phyloP scores from a whole-genome alignment of 202 grass and related monocot species.

The Schoenoplectus tabernaemontani region DNA sequence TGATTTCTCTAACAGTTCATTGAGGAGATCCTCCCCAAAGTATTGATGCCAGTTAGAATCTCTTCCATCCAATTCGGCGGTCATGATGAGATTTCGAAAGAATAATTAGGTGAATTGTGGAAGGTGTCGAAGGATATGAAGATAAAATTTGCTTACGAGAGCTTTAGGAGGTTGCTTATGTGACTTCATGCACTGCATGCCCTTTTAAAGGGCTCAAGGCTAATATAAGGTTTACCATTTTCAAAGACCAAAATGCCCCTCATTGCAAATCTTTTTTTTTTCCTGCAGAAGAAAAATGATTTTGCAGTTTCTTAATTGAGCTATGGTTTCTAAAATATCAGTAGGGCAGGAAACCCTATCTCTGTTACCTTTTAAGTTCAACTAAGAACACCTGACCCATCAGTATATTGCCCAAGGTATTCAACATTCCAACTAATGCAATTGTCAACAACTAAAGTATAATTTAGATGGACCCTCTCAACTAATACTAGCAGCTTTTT shows the following conservation, averaged over 20 bases:
- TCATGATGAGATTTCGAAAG: slow-evolving; percentile 24
- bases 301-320: slow-evolving; percentile 21
- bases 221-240: slow-evolving; percentile 17
- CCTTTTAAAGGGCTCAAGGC: slow-evolving; percentile 16
- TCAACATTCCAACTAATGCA: slow-evolving; percentile 38
- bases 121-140: not conserved
- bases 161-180: slow-evolving; percentile 4
- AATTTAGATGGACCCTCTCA: slow-evolving; percentile 21
- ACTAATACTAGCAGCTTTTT: slow-evolving; percentile 33
- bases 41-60: slow-evolving; percentile 28
- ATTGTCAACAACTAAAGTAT: slow-evolving; percentile 70
- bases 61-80: slow-evolving; percentile 15
- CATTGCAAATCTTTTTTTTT: not conserved
- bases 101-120: not conserved
- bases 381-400: slow-evolving; percentile 36
- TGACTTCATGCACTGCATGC: slow-evolving; percentile 28
- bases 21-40: slow-evolving; percentile 41
- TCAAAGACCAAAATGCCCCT: slow-evolving; percentile 30
- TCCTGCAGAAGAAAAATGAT: not conserved
- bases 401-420: not conserved
- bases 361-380: slow-evolving; percentile 16
- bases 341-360: slow-evolving; percentile 13
- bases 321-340: slow-evolving; percentile 17
- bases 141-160: slow-evolving; percentile 16
- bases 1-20: slow-evolving; percentile 30